Evolutionary conservation across 1,139 yeast species (phyloP), one percentile per base, ranked within the genome.

Genomic region (Diutina siamensis): DNA sequence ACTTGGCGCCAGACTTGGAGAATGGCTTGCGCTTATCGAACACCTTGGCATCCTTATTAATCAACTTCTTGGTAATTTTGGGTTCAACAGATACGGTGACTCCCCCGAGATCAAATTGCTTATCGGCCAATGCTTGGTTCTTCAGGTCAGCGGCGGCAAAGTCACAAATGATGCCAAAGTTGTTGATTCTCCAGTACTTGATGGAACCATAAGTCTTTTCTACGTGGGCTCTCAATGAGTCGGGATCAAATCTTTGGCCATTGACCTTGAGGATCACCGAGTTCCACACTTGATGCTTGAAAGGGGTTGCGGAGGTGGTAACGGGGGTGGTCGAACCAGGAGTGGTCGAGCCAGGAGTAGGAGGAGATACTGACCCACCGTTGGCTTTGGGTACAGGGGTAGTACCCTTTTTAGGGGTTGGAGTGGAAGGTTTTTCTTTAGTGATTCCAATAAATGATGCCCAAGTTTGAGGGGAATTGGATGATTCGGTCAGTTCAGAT

Each of bases 151-250:
- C 31, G 2, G 42, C 13, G 13, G 13, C 42, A 38, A 38, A 38
- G 20, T 38, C 42, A 12, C 42, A 38, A 8, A 22, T 17, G 20
- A 25, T 21, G 13, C 32, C 42, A 17, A 7, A 15, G 32, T 25
- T 25, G 32, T 25, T 22, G 21, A n/a, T 22, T n/a, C 22, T 38
- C 42, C 42, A 38, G 42, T n/a, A 38, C 32, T 38, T 38, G 21
- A 38, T 25, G 18, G 32, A 18, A 8, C 42, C 42, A 18, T 38
- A 38, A 17, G 25, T 25, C 21, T 38, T 17, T 7, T 25, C 42
- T n/a, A 38, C 33, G 17, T 17, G 10, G 20, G 31, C 13, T 32
- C 25, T n/a, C 18, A 38, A 8, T 5, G 32, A 19, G 8, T 38
- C 42, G 7, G 31, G 32, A 15, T 22, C 32, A 15, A 38, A 25